Evolutionary conservation across 768 basidiomycete species (phyloP).

Genomic region (Rhizopogon sp.): DNA sequence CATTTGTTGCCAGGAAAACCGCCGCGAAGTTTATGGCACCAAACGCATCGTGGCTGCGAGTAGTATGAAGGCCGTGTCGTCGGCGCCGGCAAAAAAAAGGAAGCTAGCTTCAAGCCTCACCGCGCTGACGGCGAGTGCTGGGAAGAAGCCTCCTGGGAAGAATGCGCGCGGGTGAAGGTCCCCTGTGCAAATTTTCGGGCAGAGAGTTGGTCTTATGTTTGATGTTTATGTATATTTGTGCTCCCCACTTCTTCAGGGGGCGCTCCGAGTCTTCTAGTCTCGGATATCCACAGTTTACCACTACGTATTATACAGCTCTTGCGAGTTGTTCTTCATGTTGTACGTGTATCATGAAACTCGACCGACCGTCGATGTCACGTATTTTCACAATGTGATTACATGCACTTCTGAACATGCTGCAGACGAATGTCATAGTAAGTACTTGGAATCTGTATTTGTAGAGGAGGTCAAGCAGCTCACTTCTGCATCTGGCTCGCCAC

Average conservation of each 20-base stretch:
- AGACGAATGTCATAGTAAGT: no score
- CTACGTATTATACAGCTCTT: neutral
- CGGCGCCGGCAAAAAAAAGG: constrained; percentile 17
- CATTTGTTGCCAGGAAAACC: constrained; percentile 31
- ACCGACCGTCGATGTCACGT: neutral
- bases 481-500: no score
- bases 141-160: neutral
- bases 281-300: neutral
- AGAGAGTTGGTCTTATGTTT: neutral
- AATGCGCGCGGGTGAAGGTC: neutral
- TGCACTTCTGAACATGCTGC: no score
- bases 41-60: constrained; percentile 18
- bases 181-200: neutral
- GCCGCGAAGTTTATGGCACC: constrained; percentile 29
- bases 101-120: constrained; percentile 5
- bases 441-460: no score
- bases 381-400: no score
- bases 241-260: neutral
- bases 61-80: constrained; percentile 4
- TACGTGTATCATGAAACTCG: neutral
- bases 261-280: neutral
- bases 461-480: no score
- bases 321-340: neutral
- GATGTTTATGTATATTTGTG: neutral
- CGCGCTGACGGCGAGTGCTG: neutral